A percentile compares a stretch with the other conserved stretches of the same genome.
These are phyloP conservation scores for Kodamaea jinghongensis DNA, from an alignment of 805 yeast genomes.

Conservation along the genomic window DNA sequence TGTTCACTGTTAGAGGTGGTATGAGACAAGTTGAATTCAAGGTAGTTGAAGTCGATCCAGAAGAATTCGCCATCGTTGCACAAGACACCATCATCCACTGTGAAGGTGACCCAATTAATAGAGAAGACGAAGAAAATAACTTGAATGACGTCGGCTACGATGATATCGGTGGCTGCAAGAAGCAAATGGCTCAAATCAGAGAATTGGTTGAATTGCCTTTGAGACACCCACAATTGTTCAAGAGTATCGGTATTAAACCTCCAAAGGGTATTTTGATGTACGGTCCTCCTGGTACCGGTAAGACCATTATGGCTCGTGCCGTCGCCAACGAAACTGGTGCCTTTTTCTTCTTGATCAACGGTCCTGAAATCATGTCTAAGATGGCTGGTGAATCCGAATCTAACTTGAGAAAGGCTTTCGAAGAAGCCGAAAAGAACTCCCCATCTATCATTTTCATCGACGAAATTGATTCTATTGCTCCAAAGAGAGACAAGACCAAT, in stretches of 20 bases:
- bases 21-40: conserved; percentile 99
- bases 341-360: conserved; percentile 94
- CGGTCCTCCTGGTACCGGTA: conserved; percentile 99
- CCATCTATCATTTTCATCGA: conserved; percentile 97
- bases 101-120: conserved; percentile 97
- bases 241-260: conserved; percentile 97
- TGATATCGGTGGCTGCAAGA: conserved; percentile 98
- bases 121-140: conserved; percentile 97
- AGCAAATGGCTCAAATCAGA: conserved; percentile 99
- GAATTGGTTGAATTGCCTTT: conserved; percentile 97
- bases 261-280: conserved; percentile 97
- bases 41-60: conserved; percentile 97
- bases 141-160: conserved; percentile 97
- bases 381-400: conserved; percentile 99
- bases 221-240: conserved; percentile 97
- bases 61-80: conserved; percentile 95
- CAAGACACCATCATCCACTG: conserved; percentile 98
- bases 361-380: conserved; percentile 99
- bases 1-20: conserved; percentile 95
- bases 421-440: conserved; percentile 98
- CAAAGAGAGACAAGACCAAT: conserved; percentile 99
- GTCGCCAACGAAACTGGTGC: conserved; percentile 99
- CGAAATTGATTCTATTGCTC: conserved; percentile 98
- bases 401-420: conserved; percentile 95
- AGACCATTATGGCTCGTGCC: conserved; percentile 99